Base-by-base conservation (phyloP, 2,329 filamentous ascomycete genomes). In the Bretziella fagacearum region DNA sequence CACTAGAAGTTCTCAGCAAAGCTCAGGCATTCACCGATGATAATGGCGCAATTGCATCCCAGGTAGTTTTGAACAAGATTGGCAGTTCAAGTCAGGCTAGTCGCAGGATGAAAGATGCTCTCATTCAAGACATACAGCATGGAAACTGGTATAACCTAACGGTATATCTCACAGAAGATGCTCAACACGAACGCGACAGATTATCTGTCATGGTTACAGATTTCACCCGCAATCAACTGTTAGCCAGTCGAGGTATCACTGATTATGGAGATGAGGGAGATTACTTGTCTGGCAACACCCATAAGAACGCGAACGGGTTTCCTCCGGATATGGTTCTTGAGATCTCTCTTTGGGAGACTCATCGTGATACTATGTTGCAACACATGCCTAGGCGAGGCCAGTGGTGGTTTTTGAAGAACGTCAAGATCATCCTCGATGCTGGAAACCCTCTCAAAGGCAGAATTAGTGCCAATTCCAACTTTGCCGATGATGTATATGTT, bases 131-230 rank as follows among this genome's bases (percentile, higher is more conserved):
- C 54, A 62, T 84, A 1, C 55, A 62, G 2, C 62, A 69, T 1
- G 59, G 60, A 11, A 65, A 55, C 0, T 93, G 79, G 56, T 75
- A 71, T 55, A 76, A 94, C 57, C 57, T 93, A 1, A 65, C 84
- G 15, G 85, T 73, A 1, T 72, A 87, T 56, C 74, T 93, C 2
- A 70, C 86, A 40, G 66, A 60, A 39, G 61, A 65, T 2, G 70
- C 71, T 0, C 67, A 59, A 36, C 62, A 66, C 25, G 17, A 54
- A 5, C 56, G 58, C 18, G 67, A 70, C 22, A 71, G 62, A 48
- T 61, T 73, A 10, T 73, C 75, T 4, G 53, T 94, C 0, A 86
- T 86, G 65, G 64, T 93, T 15, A 81, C 83, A 0, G 87, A 95
- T 60, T 94, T 87, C 59, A 93, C 85, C 0, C 63, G 73, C 44